Base-by-base conservation (phyloP, 768 basidiomycete species). In the Pisolithus sp. region DNA sequence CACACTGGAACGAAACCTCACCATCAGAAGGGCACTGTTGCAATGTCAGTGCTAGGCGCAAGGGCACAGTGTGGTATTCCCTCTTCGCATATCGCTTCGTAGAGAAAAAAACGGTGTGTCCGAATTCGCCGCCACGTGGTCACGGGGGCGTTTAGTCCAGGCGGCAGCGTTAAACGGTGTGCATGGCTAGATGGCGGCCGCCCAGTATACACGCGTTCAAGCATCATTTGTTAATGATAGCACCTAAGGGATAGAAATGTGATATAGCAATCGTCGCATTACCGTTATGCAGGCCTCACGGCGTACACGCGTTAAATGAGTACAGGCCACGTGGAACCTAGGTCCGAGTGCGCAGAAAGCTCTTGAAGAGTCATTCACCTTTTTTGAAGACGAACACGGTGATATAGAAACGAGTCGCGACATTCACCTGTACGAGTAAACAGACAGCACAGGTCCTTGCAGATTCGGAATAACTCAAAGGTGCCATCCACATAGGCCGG, bases 261-360 rank as follows among this genome's bases (percentile, higher is more conserved):
- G 55, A 64, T 55, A 59, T 46, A 56, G 56, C 57, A 54, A 13
- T 34, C 13, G 53, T 59, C 52, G 60, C 56, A 67, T 62, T 52
- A 52, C 61, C 59, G 60, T 60, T 50, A 42, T 42, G 17, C 59
- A 53, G 34, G 59, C 64, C 65, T 66, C 65, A 55, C 60, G 62
- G 18, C 53, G 38, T 57, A 65, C 64, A 66, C 61, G 64, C 59
- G 57, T 37, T 47, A 53, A 46, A 62, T 52, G 53, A 58, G 50
- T 55, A 21, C 37, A 9, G 53, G 45, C 55, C 62, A 60, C 44
- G 26, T 39, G 46, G 45, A 53, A 53, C 46, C 48, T 46, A n/a
- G 42, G 48, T 34, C 15, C 8, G 36, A n/a, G 44, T 48, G 43
- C 46, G 26, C 39, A 48, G 41, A 36, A 4, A 20, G 13, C 30